Conservation (phyloP, 169 alveolate genomes). For the Plasmodium ovale region DNA sequence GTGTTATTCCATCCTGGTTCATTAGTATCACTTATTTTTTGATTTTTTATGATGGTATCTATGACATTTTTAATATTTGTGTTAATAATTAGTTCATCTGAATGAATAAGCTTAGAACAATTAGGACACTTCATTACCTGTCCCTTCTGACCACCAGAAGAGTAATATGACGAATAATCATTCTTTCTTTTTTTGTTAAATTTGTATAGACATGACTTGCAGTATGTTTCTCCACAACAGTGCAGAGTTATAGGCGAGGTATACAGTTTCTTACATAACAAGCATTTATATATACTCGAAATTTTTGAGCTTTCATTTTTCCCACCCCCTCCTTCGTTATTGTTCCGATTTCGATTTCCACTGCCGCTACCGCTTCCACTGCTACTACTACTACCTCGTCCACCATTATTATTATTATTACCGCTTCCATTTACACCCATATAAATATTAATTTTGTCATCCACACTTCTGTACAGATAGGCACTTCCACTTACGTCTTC, state of each 20-base stretch:
- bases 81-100: slow-evolving; percentile 58
- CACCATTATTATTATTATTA: slow-evolving; percentile 9
- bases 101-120: slow-evolving; percentile 16
- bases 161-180: slow-evolving; percentile 5
- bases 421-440: slow-evolving; percentile 83
- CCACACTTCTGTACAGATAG: slow-evolving; percentile 88
- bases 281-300: slow-evolving; percentile 82
- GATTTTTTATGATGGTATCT: slow-evolving; percentile 47
- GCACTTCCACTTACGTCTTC: slow-evolving; percentile 90
- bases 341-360: neutral
- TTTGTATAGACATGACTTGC: slow-evolving; percentile 83
- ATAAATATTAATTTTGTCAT: slow-evolving; percentile 85
- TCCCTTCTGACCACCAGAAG: neutral
- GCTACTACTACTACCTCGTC: slow-evolving; percentile 9
- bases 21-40: slow-evolving; percentile 8
- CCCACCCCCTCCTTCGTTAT: too few species aligned
- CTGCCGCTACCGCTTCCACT: slow-evolving; percentile 10
- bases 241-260: slow-evolving; percentile 86
- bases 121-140: slow-evolving; percentile 67
- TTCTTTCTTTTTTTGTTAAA: slow-evolving; percentile 63
- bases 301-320: slow-evolving; percentile 74
- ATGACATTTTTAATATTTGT: slow-evolving; percentile 68
- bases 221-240: slow-evolving; percentile 90
- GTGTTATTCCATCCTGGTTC: neutral
- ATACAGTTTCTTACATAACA: slow-evolving; percentile 85